Base-by-base conservation (phyloP, 805 yeast genomes). In the Hemisphaericaspora nanyangensis region DNA sequence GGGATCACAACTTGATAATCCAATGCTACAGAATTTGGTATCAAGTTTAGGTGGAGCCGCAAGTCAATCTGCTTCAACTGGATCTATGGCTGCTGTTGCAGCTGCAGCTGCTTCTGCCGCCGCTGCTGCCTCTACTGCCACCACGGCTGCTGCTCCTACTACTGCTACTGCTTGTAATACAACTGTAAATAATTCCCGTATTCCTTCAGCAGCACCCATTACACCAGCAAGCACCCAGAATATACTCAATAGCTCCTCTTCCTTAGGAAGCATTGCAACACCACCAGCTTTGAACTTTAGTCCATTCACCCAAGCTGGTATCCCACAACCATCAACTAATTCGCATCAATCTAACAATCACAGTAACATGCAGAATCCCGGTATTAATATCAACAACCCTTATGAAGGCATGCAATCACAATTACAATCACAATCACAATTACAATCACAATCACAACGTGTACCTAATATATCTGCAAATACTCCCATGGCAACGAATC, bases 1-100 rank as follows among this genome's bases (percentile, higher is more conserved):
- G 37, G 63, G 67, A n/a, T 49, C 62, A 3, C 39, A 60, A 17
- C 28, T 55, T 4, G 66, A 58, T 35, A n/a, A n/a, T n/a, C n/a
- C n/a, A n/a, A n/a, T n/a, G n/a, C 42, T 49, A 24, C 61, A 49
- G 39, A 35, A 22, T 12, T 22, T 31, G 32, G 24, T 26, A 8
- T 30, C 26, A 8, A 24, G 34, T 10, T 17, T 36, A 26, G 36
- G 43, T 12, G 37, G 37, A 17, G 37, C 17, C 31, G 29, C 20
- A 18, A 28, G 18, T 6, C 7, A 8, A 7, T 30, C 37, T 3
- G 27, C 35, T 3, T 29, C 35, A 8, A 31, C 35, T 5, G 30
- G 27, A 10, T 15, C 38, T 28, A 16, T 26, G 3, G 13, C 20
- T 22, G 30, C 35, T n/a, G 24, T 15, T 8, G 24, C 40, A 15